phyloP scores from a whole-genome alignment of 768 basidiomycete species.

The Coprinopsis sp. region DNA sequence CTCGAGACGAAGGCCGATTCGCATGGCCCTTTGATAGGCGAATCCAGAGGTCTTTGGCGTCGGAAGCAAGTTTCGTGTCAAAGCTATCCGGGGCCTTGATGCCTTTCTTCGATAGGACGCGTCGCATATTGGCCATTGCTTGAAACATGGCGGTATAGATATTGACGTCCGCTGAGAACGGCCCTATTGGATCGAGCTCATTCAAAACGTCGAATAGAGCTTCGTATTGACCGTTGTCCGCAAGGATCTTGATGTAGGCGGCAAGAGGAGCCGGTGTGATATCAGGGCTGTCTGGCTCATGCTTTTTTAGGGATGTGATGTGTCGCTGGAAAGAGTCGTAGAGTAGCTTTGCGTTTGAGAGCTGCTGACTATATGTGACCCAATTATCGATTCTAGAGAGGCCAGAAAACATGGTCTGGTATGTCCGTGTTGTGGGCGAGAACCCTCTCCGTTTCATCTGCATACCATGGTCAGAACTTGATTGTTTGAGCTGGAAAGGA shows the following conservation, averaged over 20 bases:
- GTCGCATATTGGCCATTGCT: constrained; percentile 29
- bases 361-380: constrained; percentile 53
- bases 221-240: constrained; percentile 53
- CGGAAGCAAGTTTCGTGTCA: constrained; percentile 46
- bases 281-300: constrained; percentile 43
- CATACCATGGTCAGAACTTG: constrained; percentile 2
- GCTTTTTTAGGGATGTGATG: constrained; percentile 42
- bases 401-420: constrained; percentile 63
- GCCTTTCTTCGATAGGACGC: constrained; percentile 17
- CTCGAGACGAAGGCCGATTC: constrained; percentile 37
- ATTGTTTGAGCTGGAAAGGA: constrained; percentile 4
- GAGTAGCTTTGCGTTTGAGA: constrained; percentile 53
- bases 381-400: constrained; percentile 60
- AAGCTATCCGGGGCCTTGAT: constrained; percentile 21
- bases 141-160: constrained; percentile 67
- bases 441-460: constrained; percentile 87
- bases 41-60: constrained; percentile 69
- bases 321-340: constrained; percentile 56
- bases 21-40: constrained; percentile 53
- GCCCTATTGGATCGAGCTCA: constrained; percentile 58
- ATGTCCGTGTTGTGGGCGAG: constrained; percentile 63
- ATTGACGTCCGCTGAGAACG: constrained; percentile 52
- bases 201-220: constrained; percentile 76
- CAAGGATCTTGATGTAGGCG: constrained; percentile 65
- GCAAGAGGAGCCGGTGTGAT: constrained; percentile 48